Percentiles rank a stretch among this genome's conserved stretches.
phyloP scores from a whole-genome alignment of 495 filamentous ascomycete species.

The Lepidopterella palustris region DNA sequence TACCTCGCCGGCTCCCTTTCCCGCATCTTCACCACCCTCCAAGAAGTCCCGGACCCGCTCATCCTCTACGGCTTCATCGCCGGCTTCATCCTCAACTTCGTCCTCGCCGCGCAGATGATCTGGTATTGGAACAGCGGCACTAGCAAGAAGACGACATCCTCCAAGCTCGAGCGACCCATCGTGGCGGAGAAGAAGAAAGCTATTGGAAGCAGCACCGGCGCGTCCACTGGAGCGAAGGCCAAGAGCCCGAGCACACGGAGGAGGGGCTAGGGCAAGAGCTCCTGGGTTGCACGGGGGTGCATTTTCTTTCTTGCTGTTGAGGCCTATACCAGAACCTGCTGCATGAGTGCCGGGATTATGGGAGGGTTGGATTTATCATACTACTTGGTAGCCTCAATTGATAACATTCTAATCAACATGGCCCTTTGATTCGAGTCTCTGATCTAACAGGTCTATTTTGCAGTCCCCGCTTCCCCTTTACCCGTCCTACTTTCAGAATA shows the following conservation, averaged over 20 bases:
- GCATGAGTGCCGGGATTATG: no score
- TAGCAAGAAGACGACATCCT: constrained; percentile 38
- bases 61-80: constrained; percentile 91
- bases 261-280: constrained; percentile 20
- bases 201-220: constrained; percentile 7
- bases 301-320: no score
- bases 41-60: constrained; percentile 91
- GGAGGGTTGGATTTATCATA: no score
- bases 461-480: no score
- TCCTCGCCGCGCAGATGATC: constrained; percentile 85
- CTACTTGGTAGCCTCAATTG: no score
- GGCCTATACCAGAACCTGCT: no score
- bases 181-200: constrained; percentile 6
- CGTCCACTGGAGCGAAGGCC: not conserved
- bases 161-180: constrained; percentile 22
- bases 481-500: no score
- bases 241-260: constrained; percentile 27
- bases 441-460: no score
- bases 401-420: no score
- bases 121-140: constrained; percentile 88
- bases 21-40: constrained; percentile 92
- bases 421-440: no score
- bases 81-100: constrained; percentile 77
- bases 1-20: constrained; percentile 87
- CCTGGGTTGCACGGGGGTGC: no score